Evolutionary conservation across 441 rosid species (phyloP), one percentile per base, ranked within the genome.

Genomic region (Biscutella laevigata): DNA sequence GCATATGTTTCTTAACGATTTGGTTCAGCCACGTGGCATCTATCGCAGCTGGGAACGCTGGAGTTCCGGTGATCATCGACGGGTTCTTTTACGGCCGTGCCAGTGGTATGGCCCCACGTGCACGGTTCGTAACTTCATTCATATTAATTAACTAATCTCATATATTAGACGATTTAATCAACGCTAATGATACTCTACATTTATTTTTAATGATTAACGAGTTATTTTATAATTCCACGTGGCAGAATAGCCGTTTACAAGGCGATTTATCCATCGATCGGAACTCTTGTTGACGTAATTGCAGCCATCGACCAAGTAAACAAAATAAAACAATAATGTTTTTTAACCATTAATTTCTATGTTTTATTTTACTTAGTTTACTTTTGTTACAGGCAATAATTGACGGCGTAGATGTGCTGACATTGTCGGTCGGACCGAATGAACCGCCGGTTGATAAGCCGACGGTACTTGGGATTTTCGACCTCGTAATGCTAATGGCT

Each of bases 281-380:
- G 77, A 32, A 78, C 91, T 7, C 57, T 80, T 37, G 73, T 81
- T 1, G 91, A 83, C 59, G 84, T 78, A 4, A 54, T 83, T 41
- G 84, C 91, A 30, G 87, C 91, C 25, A 73, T 83, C 33, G 91
- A 80, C 60, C 91, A 78, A 74, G 87, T 83, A 69, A 39, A 59
- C 45, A 32, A 5, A n/a, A 35, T 1, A 13, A 36, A 28, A 30
- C 13, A 33, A 57, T 3, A 27, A 36, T 14, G 27, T 19, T 4
- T 17, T 50, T 5, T 24, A 51, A 24, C 2, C 7, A 51, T 4
- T 24, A n/a, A n/a, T 16, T 5, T 7, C 5, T 28, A 12, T 3
- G 1, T 2, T 21, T 12, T 2, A 4, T 27, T 29, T 7, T n/a
- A 2, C 33, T 5, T 24, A 26, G 11, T 10, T 21, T 24, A 30